Percentiles rank a stretch among this genome's conserved stretches.
Conservation (phyloP, 768 basidiomycete species). For the Mycena capillaripes region DNA sequence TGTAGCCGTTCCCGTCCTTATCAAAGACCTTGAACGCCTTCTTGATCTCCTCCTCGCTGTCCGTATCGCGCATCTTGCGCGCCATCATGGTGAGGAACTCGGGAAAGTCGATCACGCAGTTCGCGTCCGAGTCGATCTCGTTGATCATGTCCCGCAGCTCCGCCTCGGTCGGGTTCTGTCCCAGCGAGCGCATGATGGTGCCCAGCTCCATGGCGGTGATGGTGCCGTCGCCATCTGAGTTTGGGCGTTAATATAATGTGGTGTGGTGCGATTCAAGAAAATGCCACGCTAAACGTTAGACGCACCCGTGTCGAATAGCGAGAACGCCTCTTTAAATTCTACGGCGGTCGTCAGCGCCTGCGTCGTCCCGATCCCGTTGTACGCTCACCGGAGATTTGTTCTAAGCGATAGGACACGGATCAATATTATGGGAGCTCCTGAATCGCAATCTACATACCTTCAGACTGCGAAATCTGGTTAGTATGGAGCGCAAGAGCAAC, state of each 20-base stretch:
- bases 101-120: conserved; percentile 87
- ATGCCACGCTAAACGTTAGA: conserved; percentile 26
- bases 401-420: conserved; percentile 63
- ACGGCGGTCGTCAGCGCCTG: conserved; percentile 25
- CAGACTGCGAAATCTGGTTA: conserved; percentile 21
- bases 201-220: conserved; percentile 93
- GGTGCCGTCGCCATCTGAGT: conserved; percentile 92
- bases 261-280: no score
- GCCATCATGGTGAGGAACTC: conserved; percentile 91
- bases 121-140: conserved; percentile 90
- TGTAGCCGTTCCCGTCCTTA: conserved; percentile 94
- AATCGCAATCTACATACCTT: conserved; percentile 20
- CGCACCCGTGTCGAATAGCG: conserved; percentile 95
- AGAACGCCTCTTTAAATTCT: conserved; percentile 99
- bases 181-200: conserved; percentile 93
- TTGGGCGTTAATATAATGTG: no score
- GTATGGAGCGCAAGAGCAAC: background rate
- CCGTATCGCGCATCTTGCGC: conserved; percentile 69
- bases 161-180: conserved; percentile 93
- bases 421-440: background rate
- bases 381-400: conserved; percentile 89
- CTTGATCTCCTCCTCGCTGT: conserved; percentile 94
- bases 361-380: background rate
- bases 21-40: conserved; percentile 99
- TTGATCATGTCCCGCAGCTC: conserved; percentile 97